Percentiles rank a stretch among this genome's conserved stretches.
These are phyloP conservation scores for Xylaria sp. DNA, from an alignment of 2,329 filamentous ascomycete genomes.

Conservation along the genomic window DNA sequence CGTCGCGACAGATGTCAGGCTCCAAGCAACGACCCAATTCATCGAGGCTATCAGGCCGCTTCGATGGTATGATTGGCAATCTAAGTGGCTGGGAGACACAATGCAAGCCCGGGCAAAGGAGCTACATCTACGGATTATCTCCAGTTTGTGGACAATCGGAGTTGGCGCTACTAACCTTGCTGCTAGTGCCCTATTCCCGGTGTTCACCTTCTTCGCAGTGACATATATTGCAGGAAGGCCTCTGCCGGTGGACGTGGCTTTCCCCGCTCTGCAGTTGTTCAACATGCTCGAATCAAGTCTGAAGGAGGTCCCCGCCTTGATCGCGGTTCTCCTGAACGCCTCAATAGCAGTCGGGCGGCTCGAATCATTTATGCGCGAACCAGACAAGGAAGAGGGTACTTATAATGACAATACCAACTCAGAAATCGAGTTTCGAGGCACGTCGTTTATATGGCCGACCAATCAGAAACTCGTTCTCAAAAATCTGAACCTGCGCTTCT, in stretches of 20 bases:
- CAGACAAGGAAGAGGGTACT: constrained; percentile 66
- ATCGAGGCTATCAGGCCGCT: constrained; percentile 83
- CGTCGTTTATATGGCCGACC: constrained; percentile 81
- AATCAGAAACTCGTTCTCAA: constrained; percentile 55
- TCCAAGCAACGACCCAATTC: constrained; percentile 82
- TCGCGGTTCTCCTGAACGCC: constrained; percentile 78
- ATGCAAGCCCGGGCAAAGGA: constrained; percentile 70
- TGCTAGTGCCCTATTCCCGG: constrained; percentile 74
- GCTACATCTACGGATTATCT: constrained; percentile 65
- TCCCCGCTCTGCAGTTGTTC: constrained; percentile 84
- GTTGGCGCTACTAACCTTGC: constrained; percentile 73
- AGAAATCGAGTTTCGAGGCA: constrained; percentile 60
- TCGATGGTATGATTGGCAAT: constrained; percentile 82
- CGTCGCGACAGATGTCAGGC: constrained; percentile 72
- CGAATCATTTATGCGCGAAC: constrained; percentile 84
- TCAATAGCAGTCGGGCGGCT: constrained; percentile 81
- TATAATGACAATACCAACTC: constrained; percentile 38
- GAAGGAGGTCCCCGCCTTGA: constrained; percentile 72
- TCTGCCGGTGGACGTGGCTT: constrained; percentile 79
- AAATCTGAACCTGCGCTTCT: constrained; percentile 50
- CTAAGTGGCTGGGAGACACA: constrained; percentile 71
- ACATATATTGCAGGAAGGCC: constrained; percentile 70
- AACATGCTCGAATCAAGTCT: constrained; percentile 73
- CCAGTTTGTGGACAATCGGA: constrained; percentile 61
- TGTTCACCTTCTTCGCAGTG: constrained; percentile 80